phyloP scores from a whole-genome alignment of 2,329 filamentous ascomycete genomes.

The Penicillium sp. region DNA sequence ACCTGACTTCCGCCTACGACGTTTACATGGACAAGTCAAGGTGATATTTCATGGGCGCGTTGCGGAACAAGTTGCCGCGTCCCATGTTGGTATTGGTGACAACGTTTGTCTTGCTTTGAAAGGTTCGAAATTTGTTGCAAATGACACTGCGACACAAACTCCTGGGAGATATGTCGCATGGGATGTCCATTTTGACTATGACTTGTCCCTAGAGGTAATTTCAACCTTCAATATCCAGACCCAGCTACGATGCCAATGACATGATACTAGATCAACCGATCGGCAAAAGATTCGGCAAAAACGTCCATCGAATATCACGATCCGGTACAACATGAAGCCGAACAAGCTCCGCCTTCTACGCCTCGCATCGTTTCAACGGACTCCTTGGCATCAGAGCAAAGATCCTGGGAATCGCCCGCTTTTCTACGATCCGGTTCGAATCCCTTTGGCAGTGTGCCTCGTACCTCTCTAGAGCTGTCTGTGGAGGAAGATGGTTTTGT shows the following conservation, averaged over 20 bases:
- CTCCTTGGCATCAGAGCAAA: conserved; percentile 35
- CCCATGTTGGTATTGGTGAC: conserved; percentile 75
- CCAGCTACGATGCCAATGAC: conserved; percentile 1
- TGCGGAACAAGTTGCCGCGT: conserved; percentile 67
- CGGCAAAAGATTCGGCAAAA: conserved; percentile 13
- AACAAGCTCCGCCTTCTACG: conserved; percentile 24
- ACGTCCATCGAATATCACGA: not conserved
- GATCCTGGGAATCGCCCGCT: conserved; percentile 73
- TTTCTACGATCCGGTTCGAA: conserved; percentile 72
- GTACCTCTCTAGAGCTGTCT: conserved; percentile 66
- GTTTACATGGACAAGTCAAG: conserved; percentile 75
- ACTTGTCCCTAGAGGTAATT: conserved; percentile 39
- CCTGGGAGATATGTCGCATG: conserved; percentile 59
- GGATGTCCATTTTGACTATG: conserved; percentile 53
- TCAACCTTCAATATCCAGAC: not conserved
- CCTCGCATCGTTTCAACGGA: conserved; percentile 21
- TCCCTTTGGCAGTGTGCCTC: conserved; percentile 67
- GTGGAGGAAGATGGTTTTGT: conserved; percentile 64
- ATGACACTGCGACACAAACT: conserved; percentile 52
- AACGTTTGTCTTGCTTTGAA: conserved; percentile 67
- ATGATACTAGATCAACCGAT: conserved; percentile 26
- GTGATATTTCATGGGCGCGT: conserved; percentile 70
- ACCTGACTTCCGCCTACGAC: conserved; percentile 77
- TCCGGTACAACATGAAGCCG: conserved; percentile 16
- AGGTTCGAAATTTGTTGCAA: conserved; percentile 64